Percentiles rank a stretch among this genome's conserved stretches.
Evolutionary conservation across 441 rosid species (phyloP).

Genomic region (Dalechampia spathulata): DNA sequence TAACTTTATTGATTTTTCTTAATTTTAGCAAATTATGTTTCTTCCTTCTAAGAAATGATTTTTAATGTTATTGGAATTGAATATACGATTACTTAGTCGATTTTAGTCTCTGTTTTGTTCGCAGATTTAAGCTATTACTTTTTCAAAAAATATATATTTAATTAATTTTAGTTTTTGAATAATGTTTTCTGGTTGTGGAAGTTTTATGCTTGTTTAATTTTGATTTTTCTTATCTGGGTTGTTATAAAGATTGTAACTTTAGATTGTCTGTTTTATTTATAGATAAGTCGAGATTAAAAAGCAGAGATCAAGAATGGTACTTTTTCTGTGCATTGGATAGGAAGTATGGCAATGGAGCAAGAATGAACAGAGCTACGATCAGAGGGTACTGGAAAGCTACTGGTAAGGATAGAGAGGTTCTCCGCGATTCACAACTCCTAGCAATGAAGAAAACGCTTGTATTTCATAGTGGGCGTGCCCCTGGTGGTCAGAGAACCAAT

Average conservation of each 20-base stretch:
- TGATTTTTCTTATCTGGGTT: background rate
- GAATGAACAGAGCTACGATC: constrained; percentile 81
- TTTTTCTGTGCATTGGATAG: constrained; percentile 74
- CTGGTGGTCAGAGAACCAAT: constrained; percentile 79
- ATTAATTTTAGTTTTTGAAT: background rate
- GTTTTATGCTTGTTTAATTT: background rate
- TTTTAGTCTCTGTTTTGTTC: no score
- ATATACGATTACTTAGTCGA: background rate
- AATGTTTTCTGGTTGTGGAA: background rate
- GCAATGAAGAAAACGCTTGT: constrained; percentile 95
- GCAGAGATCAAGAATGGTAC: constrained; percentile 94
- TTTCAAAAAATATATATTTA: background rate
- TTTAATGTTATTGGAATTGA: background rate
- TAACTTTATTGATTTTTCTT: background rate
- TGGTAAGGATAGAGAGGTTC: constrained; percentile 75
- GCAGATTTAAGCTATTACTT: no score
- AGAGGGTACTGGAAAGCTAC: constrained; percentile 96
- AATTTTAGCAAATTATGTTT: background rate
- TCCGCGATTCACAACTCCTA: constrained; percentile 35
- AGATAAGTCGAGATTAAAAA: constrained; percentile 71
- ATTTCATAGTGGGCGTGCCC: constrained; percentile 83
- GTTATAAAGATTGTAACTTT: background rate
- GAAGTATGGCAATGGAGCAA: constrained; percentile 80
- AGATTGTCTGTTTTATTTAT: constrained; percentile 13
- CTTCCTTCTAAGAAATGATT: background rate